phyloP scores from a whole-genome alignment of 1,139 yeast species.

The Torulaspora pretoriensis region DNA sequence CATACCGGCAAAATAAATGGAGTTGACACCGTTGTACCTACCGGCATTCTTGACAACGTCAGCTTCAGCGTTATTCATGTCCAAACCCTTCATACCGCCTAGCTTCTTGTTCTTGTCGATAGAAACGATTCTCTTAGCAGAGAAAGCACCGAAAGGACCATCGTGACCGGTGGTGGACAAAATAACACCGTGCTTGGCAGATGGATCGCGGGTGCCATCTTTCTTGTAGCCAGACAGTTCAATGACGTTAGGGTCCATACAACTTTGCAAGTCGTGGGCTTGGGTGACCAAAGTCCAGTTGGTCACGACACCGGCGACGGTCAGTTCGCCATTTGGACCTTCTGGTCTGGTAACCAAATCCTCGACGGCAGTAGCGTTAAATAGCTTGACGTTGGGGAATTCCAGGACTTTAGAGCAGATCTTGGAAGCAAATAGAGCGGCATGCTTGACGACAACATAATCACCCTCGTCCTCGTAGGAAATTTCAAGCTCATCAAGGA shows the following conservation, averaged over 20 bases:
- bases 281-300: slow-evolving; percentile 77
- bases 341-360: slow-evolving; percentile 71
- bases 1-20: slow-evolving; percentile 76
- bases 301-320: slow-evolving; percentile 77
- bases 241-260: slow-evolving; percentile 84
- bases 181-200: slow-evolving; percentile 56
- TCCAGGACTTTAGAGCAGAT: slow-evolving; percentile 63
- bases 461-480: slow-evolving; percentile 78
- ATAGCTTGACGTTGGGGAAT: slow-evolving; percentile 71
- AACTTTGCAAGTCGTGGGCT: slow-evolving; percentile 73
- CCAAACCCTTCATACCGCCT: slow-evolving; percentile 75
- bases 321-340: slow-evolving; percentile 49
- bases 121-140: slow-evolving; percentile 52
- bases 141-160: slow-evolving; percentile 83
- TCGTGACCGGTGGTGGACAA: slow-evolving; percentile 77
- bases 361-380: slow-evolving; percentile 80
- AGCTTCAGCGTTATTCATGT: slow-evolving; percentile 76
- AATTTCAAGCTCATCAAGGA: slow-evolving; percentile 60
- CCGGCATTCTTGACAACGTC: slow-evolving; percentile 67
- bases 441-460: slow-evolving; percentile 76
- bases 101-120: slow-evolving; percentile 46
- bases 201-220: slow-evolving; percentile 33
- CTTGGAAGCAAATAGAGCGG: slow-evolving; percentile 73
- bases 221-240: slow-evolving; percentile 35
- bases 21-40: slow-evolving; percentile 58